A percentile compares a stretch with the other conserved stretches of the same genome.
Evolutionary conservation across 164 flowering plant species (phyloP).

Genomic region (Annona cherimola): DNA sequence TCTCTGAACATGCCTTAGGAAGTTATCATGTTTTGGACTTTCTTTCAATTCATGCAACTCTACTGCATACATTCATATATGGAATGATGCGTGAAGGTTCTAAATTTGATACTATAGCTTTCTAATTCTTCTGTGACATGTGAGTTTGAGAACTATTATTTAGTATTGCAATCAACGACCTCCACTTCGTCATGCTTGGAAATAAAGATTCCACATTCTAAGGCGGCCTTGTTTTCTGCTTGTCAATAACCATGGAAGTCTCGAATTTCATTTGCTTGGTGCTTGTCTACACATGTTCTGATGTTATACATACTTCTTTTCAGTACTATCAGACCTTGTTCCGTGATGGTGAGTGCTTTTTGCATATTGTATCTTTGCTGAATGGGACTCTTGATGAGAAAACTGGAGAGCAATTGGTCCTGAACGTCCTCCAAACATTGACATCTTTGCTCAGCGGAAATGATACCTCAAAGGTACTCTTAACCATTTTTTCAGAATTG

Average conservation of each 20-base stretch:
- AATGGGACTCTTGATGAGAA: constrained; percentile 70
- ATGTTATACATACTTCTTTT: constrained; percentile 14
- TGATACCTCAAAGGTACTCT: constrained; percentile 79
- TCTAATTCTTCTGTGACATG: too few relatives aligned
- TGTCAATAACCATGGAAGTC: background rate
- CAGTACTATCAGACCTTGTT: constrained; percentile 91
- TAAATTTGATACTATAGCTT: too few relatives aligned
- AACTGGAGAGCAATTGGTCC: constrained; percentile 69
- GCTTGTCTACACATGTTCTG: constrained; percentile 1
- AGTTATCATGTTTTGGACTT: too few relatives aligned
- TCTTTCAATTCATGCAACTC: too few relatives aligned
- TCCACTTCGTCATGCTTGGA: too few relatives aligned
- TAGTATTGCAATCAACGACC: too few relatives aligned
- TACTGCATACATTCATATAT: too few relatives aligned
- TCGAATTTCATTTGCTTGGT: background rate
- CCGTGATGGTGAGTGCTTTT: constrained; percentile 92
- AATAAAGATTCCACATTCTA: too few relatives aligned
- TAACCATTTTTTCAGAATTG: background rate
- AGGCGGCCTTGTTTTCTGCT: background rate
- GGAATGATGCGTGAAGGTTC: too few relatives aligned
- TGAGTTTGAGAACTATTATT: too few relatives aligned
- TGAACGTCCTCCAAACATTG: constrained; percentile 82
- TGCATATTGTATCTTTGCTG: constrained; percentile 90
- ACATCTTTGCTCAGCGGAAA: constrained; percentile 66
- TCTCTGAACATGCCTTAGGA: too few relatives aligned